Base-by-base conservation (phyloP, 768 basidiomycete genomes). In the Trametes coccinea region DNA sequence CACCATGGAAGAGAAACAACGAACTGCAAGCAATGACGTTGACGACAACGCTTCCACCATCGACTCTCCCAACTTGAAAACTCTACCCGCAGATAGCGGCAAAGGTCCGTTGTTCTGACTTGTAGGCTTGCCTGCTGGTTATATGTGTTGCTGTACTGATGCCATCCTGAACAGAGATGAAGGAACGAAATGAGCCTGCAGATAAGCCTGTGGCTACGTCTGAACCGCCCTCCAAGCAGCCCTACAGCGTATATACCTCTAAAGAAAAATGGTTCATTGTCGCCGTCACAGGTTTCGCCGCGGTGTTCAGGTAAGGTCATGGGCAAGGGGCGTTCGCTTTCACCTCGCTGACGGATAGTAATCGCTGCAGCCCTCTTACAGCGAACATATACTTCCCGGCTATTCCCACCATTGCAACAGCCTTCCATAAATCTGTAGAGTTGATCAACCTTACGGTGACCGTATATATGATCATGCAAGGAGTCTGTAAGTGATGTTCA, bases 391-490 rank as follows among this genome's bases (percentile, higher is more conserved):
- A 92, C 70, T 84, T 91, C 49, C 90, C 91, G 5, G 90, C 86
- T 11, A 87, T 95, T 43, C 92, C 92, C 1, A 78, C 82, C 0
- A 74, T 94, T 27, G 79, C 86, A 0, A 62, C 62, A 17, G 87
- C 76, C 3, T 91, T 95, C 68, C 70, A 86, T 66, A 83, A 84
- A 58, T 83, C 86, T 0, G 80, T 80, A 8, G 89, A 91, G 66
- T 77, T 86, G 9, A 92, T 93, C 43, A 93, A 92, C 70, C 71
- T 94, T 44, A 90, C 91, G 7, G 87, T 93, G 9, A 91, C 89
- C 0, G 81, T 89, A 67, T 90, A 91, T 70, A 85, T 93, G 76
- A 74, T 88, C 22, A 76, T 88, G 50, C 87, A 88, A 72, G 87
- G 84, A 8, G 67, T 87, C 45, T 80, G 87, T 87, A 61, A 37